Conservation (phyloP, 352 stramenopile genomes). For the Detonula confervacea region DNA sequence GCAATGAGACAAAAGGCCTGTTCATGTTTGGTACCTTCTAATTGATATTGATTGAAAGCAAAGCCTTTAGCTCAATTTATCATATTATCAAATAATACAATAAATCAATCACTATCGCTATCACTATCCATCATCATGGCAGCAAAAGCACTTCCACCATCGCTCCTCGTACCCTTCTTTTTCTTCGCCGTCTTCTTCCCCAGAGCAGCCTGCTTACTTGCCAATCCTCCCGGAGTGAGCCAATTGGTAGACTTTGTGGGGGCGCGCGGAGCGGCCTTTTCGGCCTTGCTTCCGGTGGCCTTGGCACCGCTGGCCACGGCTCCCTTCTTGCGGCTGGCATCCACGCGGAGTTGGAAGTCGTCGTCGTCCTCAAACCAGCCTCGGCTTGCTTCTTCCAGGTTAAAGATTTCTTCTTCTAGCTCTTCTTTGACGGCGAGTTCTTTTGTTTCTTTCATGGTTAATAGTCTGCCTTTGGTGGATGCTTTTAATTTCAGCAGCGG, state of each 20-base stretch:
- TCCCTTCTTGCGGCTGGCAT: slow-evolving; percentile 34
- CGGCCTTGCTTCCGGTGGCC: background rate
- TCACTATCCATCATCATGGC: slow-evolving; percentile 68
- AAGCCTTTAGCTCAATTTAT: too few relatives aligned
- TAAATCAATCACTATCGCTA: too few relatives aligned
- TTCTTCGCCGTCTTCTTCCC: background rate
- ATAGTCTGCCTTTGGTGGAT: slow-evolving; percentile 33
- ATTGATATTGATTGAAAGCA: too few relatives aligned
- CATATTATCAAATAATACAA: too few relatives aligned
- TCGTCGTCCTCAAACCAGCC: slow-evolving; percentile 70
- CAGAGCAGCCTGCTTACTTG: slow-evolving; percentile 19
- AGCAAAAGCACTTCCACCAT: slow-evolving; percentile 54
- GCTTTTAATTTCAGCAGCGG: slow-evolving; percentile 50
- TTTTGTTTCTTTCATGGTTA: slow-evolving; percentile 53
- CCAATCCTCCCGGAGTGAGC: slow-evolving; percentile 51
- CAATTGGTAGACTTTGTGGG: slow-evolving; percentile 41
- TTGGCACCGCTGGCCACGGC: slow-evolving; percentile 6
- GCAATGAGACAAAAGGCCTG: too few relatives aligned
- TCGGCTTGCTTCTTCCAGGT: slow-evolving; percentile 42
- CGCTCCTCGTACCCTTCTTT: slow-evolving; percentile 37
- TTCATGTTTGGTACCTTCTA: too few relatives aligned
- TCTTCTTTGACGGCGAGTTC: slow-evolving; percentile 53
- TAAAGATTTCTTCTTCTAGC: slow-evolving; percentile 38
- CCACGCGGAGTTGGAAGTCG: slow-evolving; percentile 39
- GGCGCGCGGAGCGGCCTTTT: background rate